A percentile compares a stretch with the other conserved stretches of the same genome.
Conservation (phyloP, 305 asterid species). For the Stenogyne calaminthoides region DNA sequence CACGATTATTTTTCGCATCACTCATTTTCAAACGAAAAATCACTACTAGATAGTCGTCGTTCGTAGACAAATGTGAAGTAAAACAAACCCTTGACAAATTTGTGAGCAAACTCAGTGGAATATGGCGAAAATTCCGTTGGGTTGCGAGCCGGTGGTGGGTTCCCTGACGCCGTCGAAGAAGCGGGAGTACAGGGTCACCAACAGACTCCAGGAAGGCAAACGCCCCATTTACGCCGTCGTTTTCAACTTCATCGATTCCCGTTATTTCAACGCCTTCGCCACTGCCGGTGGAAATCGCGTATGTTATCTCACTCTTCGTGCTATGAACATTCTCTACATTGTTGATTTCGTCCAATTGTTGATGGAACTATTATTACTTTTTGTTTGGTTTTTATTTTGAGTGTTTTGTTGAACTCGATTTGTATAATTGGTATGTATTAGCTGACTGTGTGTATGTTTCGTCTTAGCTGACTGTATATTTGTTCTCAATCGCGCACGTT, state of each 20-base stretch:
- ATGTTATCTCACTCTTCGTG: slow-evolving; percentile 12
- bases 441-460: slow-evolving; percentile 98
- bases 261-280: slow-evolving; percentile 87
- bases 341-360: background rate
- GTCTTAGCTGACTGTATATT: no score
- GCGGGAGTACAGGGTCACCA: slow-evolving; percentile 85
- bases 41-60: no score
- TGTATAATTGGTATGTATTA: slow-evolving; percentile 31
- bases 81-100: slow-evolving; percentile 10
- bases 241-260: slow-evolving; percentile 88
- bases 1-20: no score
- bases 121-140: slow-evolving; percentile 68
- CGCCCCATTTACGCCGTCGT: slow-evolving; percentile 91
- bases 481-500: slow-evolving; percentile 69
- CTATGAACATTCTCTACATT: background rate
- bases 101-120: background rate
- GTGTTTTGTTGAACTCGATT: background rate
- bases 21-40: no score
- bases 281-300: slow-evolving; percentile 96
- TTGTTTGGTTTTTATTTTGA: background rate
- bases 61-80: background rate
- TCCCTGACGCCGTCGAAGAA: slow-evolving; percentile 69
- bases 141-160: slow-evolving; percentile 86
- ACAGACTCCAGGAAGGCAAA: slow-evolving; percentile 91
- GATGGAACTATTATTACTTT: background rate